Percentiles rank a stretch among this genome's conserved stretches.
phyloP scores from a whole-genome alignment of 139 green algal genomes.

The Spirogloea muscicola region DNA sequence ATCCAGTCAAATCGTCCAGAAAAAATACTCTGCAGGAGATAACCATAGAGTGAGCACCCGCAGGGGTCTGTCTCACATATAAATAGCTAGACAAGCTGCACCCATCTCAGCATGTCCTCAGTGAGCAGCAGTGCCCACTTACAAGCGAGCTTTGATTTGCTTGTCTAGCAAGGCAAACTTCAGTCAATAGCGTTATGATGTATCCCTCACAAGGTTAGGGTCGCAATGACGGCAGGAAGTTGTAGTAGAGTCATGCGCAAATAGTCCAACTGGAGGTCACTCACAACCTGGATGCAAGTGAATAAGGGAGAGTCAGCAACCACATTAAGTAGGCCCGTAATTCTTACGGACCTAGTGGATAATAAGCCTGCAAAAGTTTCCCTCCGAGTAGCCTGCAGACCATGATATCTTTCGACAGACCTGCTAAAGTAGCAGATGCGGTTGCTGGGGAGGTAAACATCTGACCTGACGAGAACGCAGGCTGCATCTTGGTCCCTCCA shows the following conservation, averaged over 20 bases:
- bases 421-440: not conserved
- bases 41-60: not conserved
- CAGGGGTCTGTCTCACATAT: not conserved
- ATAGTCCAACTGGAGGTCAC: conserved; percentile 50
- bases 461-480: conserved; percentile 33
- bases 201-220: conserved; percentile 24
- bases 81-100: not conserved
- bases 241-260: conserved; percentile 53
- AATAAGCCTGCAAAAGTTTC: not conserved
- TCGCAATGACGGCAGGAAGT: conserved; percentile 36
- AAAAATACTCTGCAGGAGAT: conserved; percentile 44
- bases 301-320: not conserved
- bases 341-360: not conserved
- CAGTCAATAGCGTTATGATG: not conserved
- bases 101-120: too few relatives aligned
- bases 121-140: too few relatives aligned
- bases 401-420: conserved; percentile 1
- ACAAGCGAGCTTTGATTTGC: not conserved
- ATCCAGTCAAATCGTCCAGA: conserved; percentile 52
- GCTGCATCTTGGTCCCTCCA: conserved; percentile 46
- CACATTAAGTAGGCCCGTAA: not conserved
- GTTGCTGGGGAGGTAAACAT: not conserved
- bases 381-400: not conserved
- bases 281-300: conserved; percentile 37
- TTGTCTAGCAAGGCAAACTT: not conserved